A percentile compares a stretch with the other conserved stretches of the same genome.
Conservation (phyloP, 2,329 filamentous ascomycete species). For the Raffaelea ambrosiae region DNA sequence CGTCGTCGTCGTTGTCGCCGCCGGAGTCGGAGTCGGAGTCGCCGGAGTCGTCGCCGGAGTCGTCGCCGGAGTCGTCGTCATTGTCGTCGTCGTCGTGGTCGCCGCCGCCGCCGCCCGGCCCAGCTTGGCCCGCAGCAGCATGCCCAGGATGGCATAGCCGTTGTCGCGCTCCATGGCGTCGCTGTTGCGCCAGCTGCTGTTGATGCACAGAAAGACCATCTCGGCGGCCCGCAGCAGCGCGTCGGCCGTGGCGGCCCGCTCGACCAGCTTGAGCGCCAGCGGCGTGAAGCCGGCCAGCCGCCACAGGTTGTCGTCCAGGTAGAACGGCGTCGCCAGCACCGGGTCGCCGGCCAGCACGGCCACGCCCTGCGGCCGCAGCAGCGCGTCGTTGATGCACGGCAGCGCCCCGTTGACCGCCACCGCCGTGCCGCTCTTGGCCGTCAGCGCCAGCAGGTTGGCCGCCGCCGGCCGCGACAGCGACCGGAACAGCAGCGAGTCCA, state of each 20-base stretch:
- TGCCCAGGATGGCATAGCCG: conserved; percentile 80
- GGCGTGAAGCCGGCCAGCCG: conserved; percentile 84
- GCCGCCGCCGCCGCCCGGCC: conserved; percentile 19
- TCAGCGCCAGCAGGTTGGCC: conserved; percentile 58
- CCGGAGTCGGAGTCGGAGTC: too few species aligned
- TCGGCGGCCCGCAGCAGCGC: conserved; percentile 70
- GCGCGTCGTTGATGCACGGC: conserved; percentile 77
- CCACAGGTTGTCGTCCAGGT: conserved; percentile 89
- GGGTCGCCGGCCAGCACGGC: conserved; percentile 77
- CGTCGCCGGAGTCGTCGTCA: not conserved
- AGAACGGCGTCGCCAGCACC: conserved; percentile 69
- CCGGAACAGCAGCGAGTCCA: conserved; percentile 68
- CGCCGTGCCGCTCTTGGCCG: conserved; percentile 64
- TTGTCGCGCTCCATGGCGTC: conserved; percentile 97
- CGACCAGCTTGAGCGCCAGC: conserved; percentile 74
- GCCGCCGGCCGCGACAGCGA: conserved; percentile 67
- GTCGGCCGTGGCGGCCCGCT: conserved; percentile 62
- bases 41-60: too few species aligned
- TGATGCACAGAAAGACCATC: conserved; percentile 76
- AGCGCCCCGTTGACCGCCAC: conserved; percentile 84
- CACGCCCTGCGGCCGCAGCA: conserved; percentile 73
- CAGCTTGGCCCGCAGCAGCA: conserved; percentile 76
- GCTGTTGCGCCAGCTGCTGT: conserved; percentile 92
- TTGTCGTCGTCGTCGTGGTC: conserved; percentile 13
- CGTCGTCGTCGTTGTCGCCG: conserved; percentile 20